Percentiles rank a stretch among this genome's conserved stretches.
Evolutionary conservation across 1,139 yeast species (phyloP).

Genomic region (Schwanniomyces etchellsii): DNA sequence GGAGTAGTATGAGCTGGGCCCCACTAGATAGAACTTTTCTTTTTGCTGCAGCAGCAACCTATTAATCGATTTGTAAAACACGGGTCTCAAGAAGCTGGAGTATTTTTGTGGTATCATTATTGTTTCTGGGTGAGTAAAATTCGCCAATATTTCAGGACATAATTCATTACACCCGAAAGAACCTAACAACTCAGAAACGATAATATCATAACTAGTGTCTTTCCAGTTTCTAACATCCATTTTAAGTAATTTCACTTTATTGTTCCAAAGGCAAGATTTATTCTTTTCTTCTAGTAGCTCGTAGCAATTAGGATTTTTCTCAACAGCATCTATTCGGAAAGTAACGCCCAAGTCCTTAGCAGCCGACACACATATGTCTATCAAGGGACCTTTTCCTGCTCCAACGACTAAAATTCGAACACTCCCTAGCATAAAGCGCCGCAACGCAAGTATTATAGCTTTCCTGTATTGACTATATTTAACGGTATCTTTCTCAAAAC

Average conservation of each 20-base stretch:
- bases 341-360: constrained; percentile 1
- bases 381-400: constrained; percentile 82
- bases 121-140: constrained; percentile 12
- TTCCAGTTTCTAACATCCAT: constrained; percentile 54
- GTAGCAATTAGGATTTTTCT: constrained; percentile 64
- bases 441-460: constrained; percentile 59
- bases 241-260: constrained; percentile 41
- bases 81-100: constrained; percentile 59
- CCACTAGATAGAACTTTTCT: constrained; percentile 57
- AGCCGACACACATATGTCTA: constrained; percentile 27
- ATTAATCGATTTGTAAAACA: constrained; percentile 41
- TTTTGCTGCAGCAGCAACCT: constrained; percentile 5
- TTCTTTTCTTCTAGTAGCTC: constrained; percentile 40
- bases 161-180: constrained; percentile 91
- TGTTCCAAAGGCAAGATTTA: constrained; percentile 33
- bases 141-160: constrained; percentile 66
- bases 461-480: constrained; percentile 64
- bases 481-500: constrained; percentile 62
- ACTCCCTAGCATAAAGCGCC: constrained; percentile 9
- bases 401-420: constrained; percentile 59
- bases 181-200: constrained; percentile 79
- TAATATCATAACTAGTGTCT: constrained; percentile 37
- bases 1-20: constrained; percentile 45
- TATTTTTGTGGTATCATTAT: constrained; percentile 64
- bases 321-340: constrained; percentile 33